Percentiles rank a stretch among this genome's conserved stretches.
Evolutionary conservation across 73 alveolate species (phyloP).

Genomic region (Paramecium octaurelia): DNA sequence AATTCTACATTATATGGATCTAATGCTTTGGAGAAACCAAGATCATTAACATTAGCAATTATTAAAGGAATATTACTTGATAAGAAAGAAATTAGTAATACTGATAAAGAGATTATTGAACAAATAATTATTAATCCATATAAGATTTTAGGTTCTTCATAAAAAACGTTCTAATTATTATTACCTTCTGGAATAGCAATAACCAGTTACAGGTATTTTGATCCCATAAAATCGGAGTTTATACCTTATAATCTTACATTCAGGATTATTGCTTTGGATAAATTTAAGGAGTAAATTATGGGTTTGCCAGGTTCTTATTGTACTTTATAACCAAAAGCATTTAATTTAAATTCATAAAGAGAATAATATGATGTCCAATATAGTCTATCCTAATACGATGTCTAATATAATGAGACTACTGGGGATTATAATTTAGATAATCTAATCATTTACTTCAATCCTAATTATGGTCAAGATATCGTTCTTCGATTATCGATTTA

Average conservation of each 20-base stretch:
- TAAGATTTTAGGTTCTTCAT: neutral
- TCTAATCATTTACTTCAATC: neutral
- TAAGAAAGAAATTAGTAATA: neutral
- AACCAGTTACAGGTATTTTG: neutral
- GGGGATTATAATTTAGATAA: slow-evolving; percentile 2
- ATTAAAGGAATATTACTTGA: neutral
- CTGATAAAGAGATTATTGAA: neutral
- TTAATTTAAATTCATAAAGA: neutral
- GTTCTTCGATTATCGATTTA: neutral
- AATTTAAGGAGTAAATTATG: neutral
- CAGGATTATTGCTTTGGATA: neutral
- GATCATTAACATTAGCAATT: neutral
- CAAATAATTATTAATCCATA: neutral
- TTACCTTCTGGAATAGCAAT: neutral
- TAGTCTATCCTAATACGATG: neutral
- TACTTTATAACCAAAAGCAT: neutral
- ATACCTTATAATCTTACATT: neutral
- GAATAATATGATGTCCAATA: neutral
- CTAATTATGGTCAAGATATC: neutral
- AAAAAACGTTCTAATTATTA: too few species aligned
- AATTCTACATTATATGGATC: neutral
- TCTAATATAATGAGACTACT: neutral
- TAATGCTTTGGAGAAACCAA: neutral
- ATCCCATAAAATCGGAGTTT: neutral
- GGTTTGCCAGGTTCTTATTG: neutral